Base-by-base conservation (phyloP, 352 stramenopile genomes). In the Globisporangium parvum region DNA sequence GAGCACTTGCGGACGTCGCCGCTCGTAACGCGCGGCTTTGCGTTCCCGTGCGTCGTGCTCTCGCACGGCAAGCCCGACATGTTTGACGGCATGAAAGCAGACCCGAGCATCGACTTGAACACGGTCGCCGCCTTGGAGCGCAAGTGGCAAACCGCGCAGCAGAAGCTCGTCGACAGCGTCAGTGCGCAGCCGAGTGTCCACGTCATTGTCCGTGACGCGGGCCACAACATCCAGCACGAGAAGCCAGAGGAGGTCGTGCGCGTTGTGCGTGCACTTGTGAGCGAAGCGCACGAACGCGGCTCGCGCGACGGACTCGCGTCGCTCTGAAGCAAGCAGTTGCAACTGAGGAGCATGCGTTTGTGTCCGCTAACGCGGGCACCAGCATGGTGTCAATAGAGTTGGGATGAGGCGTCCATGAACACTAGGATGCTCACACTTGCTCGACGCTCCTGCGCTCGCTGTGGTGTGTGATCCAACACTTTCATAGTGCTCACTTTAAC, bases 161-260 rank as follows among this genome's bases (percentile, higher is more conserved):
- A 60, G 14, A 67, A 67, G 50, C 60, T 90, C 24, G 75, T 73
- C 8, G 64, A 83, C 18, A 72, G 53, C 4, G 64, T 87, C 23
- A 78, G 73, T 45, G 51, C 47, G 39, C 62, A 59, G 6, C 47
- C 67, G 14, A 75, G 60, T 47, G 69, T 78, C 23, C 75, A 89
- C 61, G 60, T 83, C 18, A 57, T 82, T 15, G 63, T 88, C 17
- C 62, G 63, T 0, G 77, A 88, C 18, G 69, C 70, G 31, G 78
- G 81, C n/a, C 75, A 88, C 52, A 80, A 68, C 53, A 90, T 92
- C 50, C 77, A 83, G 41, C 81, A 92, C 37, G 81, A 92, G 35
- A 71, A 87, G 15, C 79, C 81, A 0, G 75, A 90, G 42, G 76
- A 75, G 12, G 57, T 90, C 50, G 66, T 63, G 44, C 70, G 70